Evolutionary conservation across 108 stramenopile species (phyloP).

Genomic region (Skeletonema costatum): DNA sequence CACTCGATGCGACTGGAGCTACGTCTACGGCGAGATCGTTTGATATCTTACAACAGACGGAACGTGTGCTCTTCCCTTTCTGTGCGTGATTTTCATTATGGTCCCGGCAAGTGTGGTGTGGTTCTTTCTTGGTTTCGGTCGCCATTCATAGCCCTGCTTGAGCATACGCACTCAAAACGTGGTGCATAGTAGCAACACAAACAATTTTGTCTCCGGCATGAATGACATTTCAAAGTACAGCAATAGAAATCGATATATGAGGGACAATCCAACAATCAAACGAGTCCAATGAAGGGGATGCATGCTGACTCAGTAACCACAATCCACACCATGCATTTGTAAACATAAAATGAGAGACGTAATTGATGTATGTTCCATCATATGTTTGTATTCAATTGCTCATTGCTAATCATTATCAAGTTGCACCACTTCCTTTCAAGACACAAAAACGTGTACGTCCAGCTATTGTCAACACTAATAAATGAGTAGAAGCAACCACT

Average conservation of each 20-base stretch:
- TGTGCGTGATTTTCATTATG: constrained; percentile 19
- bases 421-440: not conserved
- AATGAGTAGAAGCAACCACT: not conserved
- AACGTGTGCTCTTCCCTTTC: constrained; percentile 18
- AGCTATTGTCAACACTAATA: not conserved
- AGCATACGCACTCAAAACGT: no score
- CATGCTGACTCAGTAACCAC: no score
- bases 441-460: not conserved
- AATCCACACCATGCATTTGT: not conserved
- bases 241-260: not conserved
- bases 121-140: not conserved
- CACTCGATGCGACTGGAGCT: constrained; percentile 6
- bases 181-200: no score
- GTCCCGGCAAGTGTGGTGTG: constrained; percentile 11
- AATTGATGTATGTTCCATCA: not conserved
- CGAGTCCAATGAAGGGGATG: no score
- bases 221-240: not conserved
- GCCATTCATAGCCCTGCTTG: not conserved
- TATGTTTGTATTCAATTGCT: not conserved
- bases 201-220: not conserved
- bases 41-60: constrained; percentile 32
- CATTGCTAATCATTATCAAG: not conserved
- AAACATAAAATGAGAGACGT: not conserved
- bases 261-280: not conserved
- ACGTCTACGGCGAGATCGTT: constrained; percentile 27